These are phyloP conservation scores for Theileria orientalis DNA, from an alignment of 169 alveolate species.

Conservation along the genomic window DNA sequence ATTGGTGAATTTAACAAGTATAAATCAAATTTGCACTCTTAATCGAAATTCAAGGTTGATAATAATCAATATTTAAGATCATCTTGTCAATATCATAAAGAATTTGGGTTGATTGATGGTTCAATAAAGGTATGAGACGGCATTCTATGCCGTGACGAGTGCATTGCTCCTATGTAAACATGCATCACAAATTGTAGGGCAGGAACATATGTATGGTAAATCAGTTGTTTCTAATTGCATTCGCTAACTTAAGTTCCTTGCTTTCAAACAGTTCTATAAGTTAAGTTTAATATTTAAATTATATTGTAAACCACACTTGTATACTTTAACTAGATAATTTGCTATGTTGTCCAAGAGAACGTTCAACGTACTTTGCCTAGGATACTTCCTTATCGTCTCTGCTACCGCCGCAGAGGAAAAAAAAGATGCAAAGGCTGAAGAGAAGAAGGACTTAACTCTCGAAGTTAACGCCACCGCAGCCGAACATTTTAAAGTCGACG, in stretches of 20 bases:
- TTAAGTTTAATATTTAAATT: background rate
- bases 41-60: no score
- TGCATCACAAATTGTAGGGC: constrained; percentile 10
- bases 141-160: constrained; percentile 9
- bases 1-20: no score
- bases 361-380: background rate
- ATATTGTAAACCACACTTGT: background rate
- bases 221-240: no score
- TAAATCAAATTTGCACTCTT: no score
- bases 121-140: no score
- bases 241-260: no score
- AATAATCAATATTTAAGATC: no score
- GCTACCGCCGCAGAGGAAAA: constrained; percentile 2
- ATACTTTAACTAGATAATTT: background rate
- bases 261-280: background rate
- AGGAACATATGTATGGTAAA: background rate
- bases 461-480: background rate
- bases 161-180: background rate
- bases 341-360: background rate
- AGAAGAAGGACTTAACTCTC: background rate
- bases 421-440: background rate
- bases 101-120: no score
- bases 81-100: no score
- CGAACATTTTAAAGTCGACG: background rate
- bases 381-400: background rate